Base-by-base conservation (phyloP, 2,329 filamentous ascomycete species). In the Monosporascus sp. region DNA sequence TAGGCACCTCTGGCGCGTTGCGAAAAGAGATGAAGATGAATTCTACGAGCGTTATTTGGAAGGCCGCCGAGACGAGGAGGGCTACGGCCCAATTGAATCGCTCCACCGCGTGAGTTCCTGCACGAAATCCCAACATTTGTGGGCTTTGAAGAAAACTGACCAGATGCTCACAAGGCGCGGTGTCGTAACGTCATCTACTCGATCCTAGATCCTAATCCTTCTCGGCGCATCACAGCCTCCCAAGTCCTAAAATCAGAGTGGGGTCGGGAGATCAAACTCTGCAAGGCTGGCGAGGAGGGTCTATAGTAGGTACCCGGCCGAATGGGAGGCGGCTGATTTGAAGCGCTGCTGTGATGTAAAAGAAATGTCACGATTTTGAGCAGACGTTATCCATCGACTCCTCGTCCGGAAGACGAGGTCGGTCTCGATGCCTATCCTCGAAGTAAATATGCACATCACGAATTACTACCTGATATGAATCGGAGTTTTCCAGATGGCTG, bases 171-270 rank as follows among this genome's bases (percentile, higher is more conserved):
- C 17, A 60, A 97, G 93, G 92, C 92, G 62, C 91, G 93, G 64
- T 99, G 94, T 74, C 89, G 94, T 58, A 99, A 99, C 65, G 94
- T 99, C 65, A 97, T 99, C 68, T 99, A 99, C 75, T 97, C 92
- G 22, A 96, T 99, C 60, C 81, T 99, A 46, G 94, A 99, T 68
- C 94, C 94, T 31, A 97, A 96, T 69, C 91, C 94, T 26, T 84
- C 84, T 53, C 88, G 94, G 59, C 90, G 94, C 63, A 93, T 99
- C 69, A 97, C 91, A 31, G 93, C 94, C 54, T 93, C 92, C 41
- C 94, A 99, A 74, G 91, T 97, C 53, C 84, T 99, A 65, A 96
- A 96, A 73, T 97, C 93, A 5, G 94, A 99, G 76, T 99, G 94
- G 94, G 91, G 94, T 62, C 89, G 94, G 63, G 93, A 97, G 72